phyloP scores from a whole-genome alignment of 495 filamentous ascomycete species.

The Sabuloglossum arenarium region DNA sequence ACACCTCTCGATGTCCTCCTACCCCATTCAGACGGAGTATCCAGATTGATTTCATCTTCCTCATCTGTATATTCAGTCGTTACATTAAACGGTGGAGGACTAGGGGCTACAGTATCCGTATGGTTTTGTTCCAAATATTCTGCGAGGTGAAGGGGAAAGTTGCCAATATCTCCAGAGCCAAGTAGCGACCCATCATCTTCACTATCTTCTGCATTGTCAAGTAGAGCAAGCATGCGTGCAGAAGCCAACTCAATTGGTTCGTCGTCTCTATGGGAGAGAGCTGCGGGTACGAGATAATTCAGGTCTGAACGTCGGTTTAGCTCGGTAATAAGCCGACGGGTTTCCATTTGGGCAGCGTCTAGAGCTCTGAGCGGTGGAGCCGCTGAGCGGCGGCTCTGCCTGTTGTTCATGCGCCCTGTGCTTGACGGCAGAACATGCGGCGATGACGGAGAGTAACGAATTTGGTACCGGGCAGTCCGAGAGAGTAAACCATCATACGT shows the following conservation, averaged over 20 bases:
- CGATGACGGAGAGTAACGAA: slow-evolving; percentile 29
- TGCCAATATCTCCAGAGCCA: not conserved
- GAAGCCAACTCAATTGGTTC: not conserved
- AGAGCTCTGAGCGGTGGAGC: not conserved
- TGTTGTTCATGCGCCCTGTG: not conserved
- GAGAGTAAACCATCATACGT: slow-evolving; percentile 48
- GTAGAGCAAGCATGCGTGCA: not conserved
- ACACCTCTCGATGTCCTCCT: not conserved
- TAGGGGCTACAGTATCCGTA: not conserved
- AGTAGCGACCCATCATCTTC: not conserved
- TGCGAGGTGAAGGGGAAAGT: not conserved
- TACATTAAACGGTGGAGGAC: not conserved
- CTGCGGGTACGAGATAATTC: not conserved
- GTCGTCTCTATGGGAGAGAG: not conserved
- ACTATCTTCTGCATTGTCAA: not conserved
- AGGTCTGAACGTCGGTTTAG: not conserved
- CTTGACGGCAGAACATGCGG: not conserved
- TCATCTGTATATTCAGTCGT: not conserved
- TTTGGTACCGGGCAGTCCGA: slow-evolving; percentile 55
- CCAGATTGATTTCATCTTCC: not conserved
- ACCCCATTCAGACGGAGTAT: not conserved
- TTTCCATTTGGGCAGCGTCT: slow-evolving; percentile 1
- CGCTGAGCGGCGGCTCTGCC: not conserved
- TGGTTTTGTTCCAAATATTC: not conserved
- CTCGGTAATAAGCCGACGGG: not conserved